Conservation (phyloP, 2,329 filamentous ascomycete genomes). For the Bimuria novae-zelandiae region DNA sequence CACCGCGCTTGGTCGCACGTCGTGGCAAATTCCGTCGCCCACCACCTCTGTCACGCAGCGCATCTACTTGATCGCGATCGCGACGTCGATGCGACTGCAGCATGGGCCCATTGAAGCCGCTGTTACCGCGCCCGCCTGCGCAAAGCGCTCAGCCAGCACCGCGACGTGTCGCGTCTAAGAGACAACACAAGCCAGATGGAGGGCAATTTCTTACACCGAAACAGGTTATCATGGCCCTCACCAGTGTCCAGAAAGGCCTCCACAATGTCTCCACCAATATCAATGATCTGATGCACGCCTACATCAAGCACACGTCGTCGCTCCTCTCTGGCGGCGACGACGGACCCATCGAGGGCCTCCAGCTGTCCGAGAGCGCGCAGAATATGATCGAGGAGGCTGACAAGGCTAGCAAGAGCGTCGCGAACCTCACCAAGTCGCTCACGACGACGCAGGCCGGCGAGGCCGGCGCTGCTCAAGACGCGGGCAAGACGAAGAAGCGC, state of each 20-base stretch:
- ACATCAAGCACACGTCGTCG: slow-evolving; percentile 85
- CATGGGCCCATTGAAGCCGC: slow-evolving; percentile 10
- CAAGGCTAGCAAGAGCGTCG: slow-evolving; percentile 26
- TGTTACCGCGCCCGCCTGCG: neutral
- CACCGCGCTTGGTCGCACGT: slow-evolving; percentile 3
- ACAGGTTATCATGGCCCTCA: slow-evolving; percentile 77
- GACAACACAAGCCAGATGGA: slow-evolving; percentile 32
- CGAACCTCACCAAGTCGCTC: slow-evolving; percentile 17
- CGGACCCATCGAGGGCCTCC: slow-evolving; percentile 47
- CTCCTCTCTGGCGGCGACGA: slow-evolving; percentile 60
- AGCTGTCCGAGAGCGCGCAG: slow-evolving; percentile 50
- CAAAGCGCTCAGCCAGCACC: neutral
- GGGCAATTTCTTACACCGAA: neutral
- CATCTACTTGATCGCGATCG: slow-evolving; percentile 18
- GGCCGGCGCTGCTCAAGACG: slow-evolving; percentile 21
- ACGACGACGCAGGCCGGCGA: slow-evolving; percentile 16
- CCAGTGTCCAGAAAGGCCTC: slow-evolving; percentile 69
- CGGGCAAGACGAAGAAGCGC: slow-evolving; percentile 61
- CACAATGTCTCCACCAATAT: slow-evolving; percentile 59
- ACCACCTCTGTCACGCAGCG: neutral
- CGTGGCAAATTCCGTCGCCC: neutral
- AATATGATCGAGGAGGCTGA: slow-evolving; percentile 34
- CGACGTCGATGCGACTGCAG: slow-evolving; percentile 30
- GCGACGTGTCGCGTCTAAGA: slow-evolving; percentile 8
- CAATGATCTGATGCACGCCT: slow-evolving; percentile 78